phyloP scores from a whole-genome alignment of 1,284 basidiomycete genomes.

The Pyrrhoderma lamaoense region DNA sequence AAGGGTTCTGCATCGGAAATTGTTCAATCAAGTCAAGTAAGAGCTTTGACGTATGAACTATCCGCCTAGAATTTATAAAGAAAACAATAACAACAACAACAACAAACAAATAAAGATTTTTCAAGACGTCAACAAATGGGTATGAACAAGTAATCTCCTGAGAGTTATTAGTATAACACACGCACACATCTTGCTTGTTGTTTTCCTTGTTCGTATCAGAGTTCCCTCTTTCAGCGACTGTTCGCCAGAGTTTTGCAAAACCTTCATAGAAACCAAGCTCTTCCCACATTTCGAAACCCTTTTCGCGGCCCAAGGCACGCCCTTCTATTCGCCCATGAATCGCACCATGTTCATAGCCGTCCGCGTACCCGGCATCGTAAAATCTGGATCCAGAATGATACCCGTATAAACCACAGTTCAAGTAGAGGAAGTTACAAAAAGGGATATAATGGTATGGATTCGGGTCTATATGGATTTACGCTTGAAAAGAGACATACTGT shows the following conservation, averaged over 20 bases:
- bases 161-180: no score
- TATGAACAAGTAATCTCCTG: not conserved
- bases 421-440: no score
- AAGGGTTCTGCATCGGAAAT: constrained; percentile 76
- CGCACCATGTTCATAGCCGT: constrained; percentile 78
- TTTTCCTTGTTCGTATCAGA: not conserved
- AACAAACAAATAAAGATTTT: no score
- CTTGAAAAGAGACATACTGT: constrained; percentile 17
- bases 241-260: constrained; percentile 66
- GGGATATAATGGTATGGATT: no score
- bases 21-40: constrained; percentile 65
- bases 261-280: constrained; percentile 92
- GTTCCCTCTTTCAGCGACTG: constrained; percentile 35
- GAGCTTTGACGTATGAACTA: constrained; percentile 55
- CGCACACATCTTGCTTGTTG: no score
- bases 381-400: constrained; percentile 45
- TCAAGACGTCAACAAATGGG: not conserved
- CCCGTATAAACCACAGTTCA: not conserved
- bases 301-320: constrained; percentile 81
- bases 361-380: constrained; percentile 69
- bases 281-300: constrained; percentile 95
- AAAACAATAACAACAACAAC: no score
- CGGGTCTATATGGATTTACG: no score
- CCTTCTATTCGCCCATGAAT: constrained; percentile 92
- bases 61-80: constrained; percentile 55